These are phyloP conservation scores for Kurtzmaniella natalensis DNA, from an alignment of 1,139 yeast species.

Conservation along the genomic window DNA sequence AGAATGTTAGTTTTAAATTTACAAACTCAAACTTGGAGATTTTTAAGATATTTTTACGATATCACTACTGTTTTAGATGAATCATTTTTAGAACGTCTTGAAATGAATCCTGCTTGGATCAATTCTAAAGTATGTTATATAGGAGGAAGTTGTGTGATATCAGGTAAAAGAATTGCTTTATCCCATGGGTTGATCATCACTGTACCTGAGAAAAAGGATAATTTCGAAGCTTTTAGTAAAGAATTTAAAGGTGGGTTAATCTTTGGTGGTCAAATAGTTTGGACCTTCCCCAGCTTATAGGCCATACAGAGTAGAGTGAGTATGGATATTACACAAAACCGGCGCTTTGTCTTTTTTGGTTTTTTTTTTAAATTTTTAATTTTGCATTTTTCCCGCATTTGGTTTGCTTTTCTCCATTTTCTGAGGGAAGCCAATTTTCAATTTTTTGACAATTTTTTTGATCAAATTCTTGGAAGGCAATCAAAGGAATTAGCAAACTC, in stretches of 20 bases:
- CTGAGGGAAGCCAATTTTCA: too few relatives aligned
- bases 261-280: slow-evolving; percentile 36
- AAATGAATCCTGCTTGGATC: slow-evolving; percentile 18
- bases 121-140: slow-evolving; percentile 29
- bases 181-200: slow-evolving; percentile 35
- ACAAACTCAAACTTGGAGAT: slow-evolving; percentile 43
- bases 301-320: not conserved
- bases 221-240: slow-evolving; percentile 17
- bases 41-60: slow-evolving; percentile 32
- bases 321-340: not conserved
- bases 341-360: not conserved
- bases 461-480: not conserved
- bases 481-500: not conserved
- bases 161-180: slow-evolving; percentile 34
- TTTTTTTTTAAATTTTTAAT: not conserved
- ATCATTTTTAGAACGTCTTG: slow-evolving; percentile 20
- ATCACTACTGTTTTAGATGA: slow-evolving; percentile 21
- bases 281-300: slow-evolving; percentile 33
- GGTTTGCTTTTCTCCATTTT: not conserved
- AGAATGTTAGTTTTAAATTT: slow-evolving; percentile 36
- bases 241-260: slow-evolving; percentile 22
- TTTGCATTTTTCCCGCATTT: not conserved
- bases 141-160: slow-evolving; percentile 32
- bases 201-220: slow-evolving; percentile 28
- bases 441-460: not conserved